Conservation (phyloP, 2,329 filamentous ascomycete genomes). For the Fusarium caatingaense region DNA sequence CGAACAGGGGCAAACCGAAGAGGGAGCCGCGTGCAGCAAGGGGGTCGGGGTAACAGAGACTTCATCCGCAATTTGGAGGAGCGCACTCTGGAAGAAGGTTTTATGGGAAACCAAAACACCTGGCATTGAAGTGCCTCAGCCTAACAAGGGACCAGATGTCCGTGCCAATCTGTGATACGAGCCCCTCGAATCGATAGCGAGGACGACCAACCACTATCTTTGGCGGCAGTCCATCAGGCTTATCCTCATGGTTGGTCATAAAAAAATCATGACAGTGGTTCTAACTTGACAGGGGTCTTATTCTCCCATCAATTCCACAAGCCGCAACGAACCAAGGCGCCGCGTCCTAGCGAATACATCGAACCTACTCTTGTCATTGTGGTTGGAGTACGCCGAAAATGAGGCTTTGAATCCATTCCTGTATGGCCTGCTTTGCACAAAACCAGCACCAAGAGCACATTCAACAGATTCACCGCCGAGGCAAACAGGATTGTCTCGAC, state of each 20-base stretch:
- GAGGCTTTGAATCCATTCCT: constrained; percentile 10
- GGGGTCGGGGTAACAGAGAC: constrained; percentile 75
- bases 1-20: constrained; percentile 72
- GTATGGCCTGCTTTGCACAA: constrained; percentile 6
- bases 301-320: constrained; percentile 17
- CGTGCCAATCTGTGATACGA: constrained; percentile 32
- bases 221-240: constrained; percentile 24
- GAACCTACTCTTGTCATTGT: constrained; percentile 6
- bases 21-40: constrained; percentile 76
- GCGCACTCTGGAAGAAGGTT: constrained; percentile 91
- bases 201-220: constrained; percentile 9
- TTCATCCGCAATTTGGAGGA: constrained; percentile 97
- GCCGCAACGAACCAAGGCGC: constrained; percentile 23
- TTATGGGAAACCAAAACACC: constrained; percentile 72
- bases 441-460: constrained; percentile 14
- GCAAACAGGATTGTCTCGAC: constrained; percentile 8
- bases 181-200: constrained; percentile 15
- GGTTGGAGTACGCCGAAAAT: constrained; percentile 12
- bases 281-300: constrained; percentile 21
- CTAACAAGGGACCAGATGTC: constrained; percentile 33
- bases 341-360: not conserved
- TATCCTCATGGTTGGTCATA: constrained; percentile 33
- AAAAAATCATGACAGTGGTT: constrained; percentile 19
- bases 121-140: constrained; percentile 70
- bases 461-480: not conserved